phyloP scores from a whole-genome alignment of 176 grass and related monocot species.

The Panicum miliaceum region DNA sequence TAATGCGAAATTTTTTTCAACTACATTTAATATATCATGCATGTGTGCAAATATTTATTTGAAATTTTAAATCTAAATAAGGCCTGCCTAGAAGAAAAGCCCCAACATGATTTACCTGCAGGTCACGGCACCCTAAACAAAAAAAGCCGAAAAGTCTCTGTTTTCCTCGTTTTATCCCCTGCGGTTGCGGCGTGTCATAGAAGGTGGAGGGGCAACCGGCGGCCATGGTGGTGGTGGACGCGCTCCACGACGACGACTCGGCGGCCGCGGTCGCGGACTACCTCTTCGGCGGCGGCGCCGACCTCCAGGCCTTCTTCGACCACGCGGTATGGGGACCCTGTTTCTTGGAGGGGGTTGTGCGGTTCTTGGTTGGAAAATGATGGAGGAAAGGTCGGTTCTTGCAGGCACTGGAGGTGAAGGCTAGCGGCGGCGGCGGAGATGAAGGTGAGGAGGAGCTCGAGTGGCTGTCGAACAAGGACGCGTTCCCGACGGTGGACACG shows the following conservation, averaged over 20 bases:
- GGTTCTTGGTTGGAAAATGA: conserved; percentile 17
- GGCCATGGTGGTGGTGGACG: conserved; percentile 35
- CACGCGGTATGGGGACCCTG: background rate
- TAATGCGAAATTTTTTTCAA: no score
- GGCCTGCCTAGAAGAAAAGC: no score
- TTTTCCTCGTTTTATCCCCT: background rate
- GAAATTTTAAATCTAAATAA: no score
- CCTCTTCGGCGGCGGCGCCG: conserved; percentile 11
- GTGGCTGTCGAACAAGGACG: conserved; percentile 69
- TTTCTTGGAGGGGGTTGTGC: background rate
- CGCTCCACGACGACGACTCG: background rate
- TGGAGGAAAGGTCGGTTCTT: conserved; percentile 30
- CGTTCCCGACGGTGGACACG: conserved; percentile 61
- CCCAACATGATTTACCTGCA: background rate
- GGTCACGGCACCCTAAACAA: background rate
- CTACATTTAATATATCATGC: no score
- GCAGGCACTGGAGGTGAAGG: conserved; percentile 36
- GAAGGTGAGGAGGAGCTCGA: conserved; percentile 64
- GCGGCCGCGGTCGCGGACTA: conserved; percentile 28
- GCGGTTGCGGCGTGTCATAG: background rate
- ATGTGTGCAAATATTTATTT: no score
- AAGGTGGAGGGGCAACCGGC: background rate
- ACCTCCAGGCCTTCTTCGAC: conserved; percentile 39
- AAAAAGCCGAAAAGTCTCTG: background rate
- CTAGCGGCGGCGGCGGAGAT: conserved; percentile 22